Percentiles rank a stretch among this genome's conserved stretches.
Evolutionary conservation across 2,329 filamentous ascomycete genomes (phyloP).

Genomic region (Phoma herbarum): DNA sequence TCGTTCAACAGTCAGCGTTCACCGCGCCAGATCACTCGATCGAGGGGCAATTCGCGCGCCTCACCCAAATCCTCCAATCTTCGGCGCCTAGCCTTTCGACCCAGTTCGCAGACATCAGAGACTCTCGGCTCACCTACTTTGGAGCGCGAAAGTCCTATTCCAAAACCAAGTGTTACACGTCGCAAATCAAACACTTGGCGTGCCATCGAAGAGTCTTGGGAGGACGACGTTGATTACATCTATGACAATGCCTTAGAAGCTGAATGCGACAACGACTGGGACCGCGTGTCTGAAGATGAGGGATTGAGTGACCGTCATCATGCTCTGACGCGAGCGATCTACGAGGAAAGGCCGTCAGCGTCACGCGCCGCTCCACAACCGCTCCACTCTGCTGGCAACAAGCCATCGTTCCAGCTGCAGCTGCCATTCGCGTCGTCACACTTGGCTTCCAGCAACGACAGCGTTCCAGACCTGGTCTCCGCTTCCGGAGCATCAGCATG

Average conservation of each 20-base stretch:
- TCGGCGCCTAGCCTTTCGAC: constrained; percentile 37
- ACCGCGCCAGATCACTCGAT: constrained; percentile 27
- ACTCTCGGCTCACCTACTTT: constrained; percentile 55
- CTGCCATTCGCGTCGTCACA: constrained; percentile 42
- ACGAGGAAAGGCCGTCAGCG: constrained; percentile 8
- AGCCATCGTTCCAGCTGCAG: constrained; percentile 18
- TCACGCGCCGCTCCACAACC: constrained; percentile 2
- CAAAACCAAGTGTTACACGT: constrained; percentile 32
- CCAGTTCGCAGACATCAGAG: constrained; percentile 55
- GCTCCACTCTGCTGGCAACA: background rate
- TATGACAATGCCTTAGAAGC: constrained; percentile 69
- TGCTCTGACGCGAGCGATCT: constrained; percentile 14
- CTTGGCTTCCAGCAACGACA: constrained; percentile 38
- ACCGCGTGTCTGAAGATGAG: constrained; percentile 44
- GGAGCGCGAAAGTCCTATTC: constrained; percentile 34
- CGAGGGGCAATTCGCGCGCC: constrained; percentile 34
- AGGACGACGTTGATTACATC: constrained; percentile 70
- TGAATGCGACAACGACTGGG: constrained; percentile 68
- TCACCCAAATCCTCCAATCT: constrained; percentile 36
- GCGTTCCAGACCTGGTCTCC: constrained; percentile 46
- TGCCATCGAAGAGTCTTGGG: constrained; percentile 61
- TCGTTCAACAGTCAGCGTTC: constrained; percentile 40
- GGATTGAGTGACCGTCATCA: constrained; percentile 48
- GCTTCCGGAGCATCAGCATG: constrained; percentile 48
- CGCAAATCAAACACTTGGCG: constrained; percentile 48